Evolutionary conservation across 2,329 filamentous ascomycete genomes (phyloP).

Genomic region (Lizonia empirigonia): DNA sequence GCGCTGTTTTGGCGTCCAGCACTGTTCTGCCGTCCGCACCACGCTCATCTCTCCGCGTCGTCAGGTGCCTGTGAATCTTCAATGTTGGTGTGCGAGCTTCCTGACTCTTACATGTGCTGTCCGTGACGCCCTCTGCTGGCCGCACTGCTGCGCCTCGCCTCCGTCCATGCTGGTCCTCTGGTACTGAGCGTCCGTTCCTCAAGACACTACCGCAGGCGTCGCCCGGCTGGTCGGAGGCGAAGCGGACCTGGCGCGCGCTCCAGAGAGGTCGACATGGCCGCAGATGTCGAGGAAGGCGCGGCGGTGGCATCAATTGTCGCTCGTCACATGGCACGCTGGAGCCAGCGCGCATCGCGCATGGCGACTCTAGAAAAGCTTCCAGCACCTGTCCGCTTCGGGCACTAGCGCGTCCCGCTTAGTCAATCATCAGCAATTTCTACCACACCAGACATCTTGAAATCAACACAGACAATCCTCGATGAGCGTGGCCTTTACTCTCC

Average conservation of each 20-base stretch:
- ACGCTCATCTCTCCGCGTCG: not conserved
- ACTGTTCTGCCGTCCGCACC: not conserved
- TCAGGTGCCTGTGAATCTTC: not conserved
- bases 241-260: constrained; percentile 45
- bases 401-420: constrained; percentile 27
- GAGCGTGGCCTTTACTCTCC: constrained; percentile 55
- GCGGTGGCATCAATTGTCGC: constrained; percentile 53
- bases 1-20: no score
- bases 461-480: constrained; percentile 18
- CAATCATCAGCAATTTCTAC: constrained; percentile 19
- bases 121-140: not conserved
- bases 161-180: no score
- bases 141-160: not conserved
- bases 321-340: constrained; percentile 41
- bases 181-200: constrained; percentile 4
- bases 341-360: constrained; percentile 10
- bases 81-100: no score
- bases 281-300: constrained; percentile 49
- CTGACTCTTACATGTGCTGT: not conserved
- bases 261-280: constrained; percentile 52
- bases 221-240: constrained; percentile 29
- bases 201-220: constrained; percentile 19
- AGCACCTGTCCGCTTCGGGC: constrained; percentile 14
- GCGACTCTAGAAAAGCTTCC: constrained; percentile 27
- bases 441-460: constrained; percentile 7